A percentile compares a stretch with the other conserved stretches of the same genome.
Evolutionary conservation across 1,139 yeast species (phyloP).

Genomic region (Wickerhamomyces sp.): DNA sequence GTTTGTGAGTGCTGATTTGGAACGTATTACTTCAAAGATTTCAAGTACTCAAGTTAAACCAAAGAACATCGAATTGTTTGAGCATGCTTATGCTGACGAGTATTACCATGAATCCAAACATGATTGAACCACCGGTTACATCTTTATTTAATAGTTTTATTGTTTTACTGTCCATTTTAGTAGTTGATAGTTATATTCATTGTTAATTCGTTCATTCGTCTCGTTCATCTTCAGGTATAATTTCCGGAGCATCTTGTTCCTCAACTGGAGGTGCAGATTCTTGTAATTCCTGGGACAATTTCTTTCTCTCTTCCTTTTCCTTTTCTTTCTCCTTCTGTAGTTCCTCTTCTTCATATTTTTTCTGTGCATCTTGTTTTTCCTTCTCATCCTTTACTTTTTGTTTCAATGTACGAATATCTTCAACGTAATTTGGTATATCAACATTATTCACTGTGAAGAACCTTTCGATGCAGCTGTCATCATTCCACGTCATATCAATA

Average conservation of each 20-base stretch:
- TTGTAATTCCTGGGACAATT: background rate
- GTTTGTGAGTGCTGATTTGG: constrained; percentile 52
- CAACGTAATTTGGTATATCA: constrained; percentile 21
- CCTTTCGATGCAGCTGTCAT: constrained; percentile 27
- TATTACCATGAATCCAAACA: constrained; percentile 2
- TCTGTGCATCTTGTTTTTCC: constrained; percentile 4
- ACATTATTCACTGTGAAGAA: constrained; percentile 27
- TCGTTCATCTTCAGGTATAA: background rate
- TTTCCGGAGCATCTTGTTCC: background rate
- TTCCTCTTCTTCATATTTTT: constrained; percentile 2
- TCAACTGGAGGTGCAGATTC: background rate
- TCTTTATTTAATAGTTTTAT: too few species aligned
- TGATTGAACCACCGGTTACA: too few species aligned
- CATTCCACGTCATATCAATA: constrained; percentile 29
- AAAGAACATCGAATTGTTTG: background rate
- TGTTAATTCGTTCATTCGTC: too few species aligned
- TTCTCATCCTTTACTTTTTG: constrained; percentile 2
- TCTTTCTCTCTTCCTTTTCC: constrained; percentile 1
- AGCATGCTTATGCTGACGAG: constrained; percentile 2
- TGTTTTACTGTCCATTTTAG: background rate
- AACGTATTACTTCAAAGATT: constrained; percentile 44
- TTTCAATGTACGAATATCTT: background rate
- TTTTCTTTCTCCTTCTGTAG: constrained; percentile 6
- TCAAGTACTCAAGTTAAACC: constrained; percentile 39
- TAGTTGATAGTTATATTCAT: background rate